Conservation (phyloP, 345 rosid genomes). For the Kernera saxatilis region DNA sequence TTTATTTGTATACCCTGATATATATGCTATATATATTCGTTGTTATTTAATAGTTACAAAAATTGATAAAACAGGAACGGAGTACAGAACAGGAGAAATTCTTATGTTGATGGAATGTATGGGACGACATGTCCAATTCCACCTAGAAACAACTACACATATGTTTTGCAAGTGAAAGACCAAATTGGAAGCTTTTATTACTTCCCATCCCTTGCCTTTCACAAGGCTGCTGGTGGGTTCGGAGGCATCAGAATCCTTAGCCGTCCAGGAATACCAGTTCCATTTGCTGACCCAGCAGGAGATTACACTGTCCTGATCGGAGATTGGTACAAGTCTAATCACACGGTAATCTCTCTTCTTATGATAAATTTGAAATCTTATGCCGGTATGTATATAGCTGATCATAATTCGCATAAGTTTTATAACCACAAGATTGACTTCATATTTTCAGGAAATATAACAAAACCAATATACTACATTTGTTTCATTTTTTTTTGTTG, state of each 20-base stretch:
- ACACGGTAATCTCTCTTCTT: conserved; percentile 45
- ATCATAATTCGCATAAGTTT: neutral
- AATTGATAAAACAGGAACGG: conserved; percentile 52
- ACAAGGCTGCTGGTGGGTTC: conserved; percentile 74
- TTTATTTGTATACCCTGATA: neutral
- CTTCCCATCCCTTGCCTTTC: conserved; percentile 70
- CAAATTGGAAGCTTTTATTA: conserved; percentile 75
- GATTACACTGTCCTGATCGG: conserved; percentile 76
- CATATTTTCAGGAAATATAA: no score
- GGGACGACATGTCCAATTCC: conserved; percentile 95
- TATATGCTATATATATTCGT: neutral
- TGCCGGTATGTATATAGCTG: no score
- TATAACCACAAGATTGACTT: no score
- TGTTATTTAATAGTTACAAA: neutral
- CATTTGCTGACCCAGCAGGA: conserved; percentile 55
- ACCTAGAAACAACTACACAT: conserved; percentile 68
- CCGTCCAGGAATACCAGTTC: conserved; percentile 64
- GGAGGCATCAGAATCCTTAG: conserved; percentile 69
- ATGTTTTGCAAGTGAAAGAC: conserved; percentile 66
- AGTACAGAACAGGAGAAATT: conserved; percentile 76
- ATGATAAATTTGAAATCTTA: no score
- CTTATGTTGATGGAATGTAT: conserved; percentile 66
- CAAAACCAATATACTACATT: no score
- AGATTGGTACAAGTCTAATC: conserved; percentile 70
- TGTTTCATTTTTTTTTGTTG: no score